Evolutionary conservation across 2,329 filamentous ascomycete genomes (phyloP).

Genomic region (Biscogniauxia marginata): DNA sequence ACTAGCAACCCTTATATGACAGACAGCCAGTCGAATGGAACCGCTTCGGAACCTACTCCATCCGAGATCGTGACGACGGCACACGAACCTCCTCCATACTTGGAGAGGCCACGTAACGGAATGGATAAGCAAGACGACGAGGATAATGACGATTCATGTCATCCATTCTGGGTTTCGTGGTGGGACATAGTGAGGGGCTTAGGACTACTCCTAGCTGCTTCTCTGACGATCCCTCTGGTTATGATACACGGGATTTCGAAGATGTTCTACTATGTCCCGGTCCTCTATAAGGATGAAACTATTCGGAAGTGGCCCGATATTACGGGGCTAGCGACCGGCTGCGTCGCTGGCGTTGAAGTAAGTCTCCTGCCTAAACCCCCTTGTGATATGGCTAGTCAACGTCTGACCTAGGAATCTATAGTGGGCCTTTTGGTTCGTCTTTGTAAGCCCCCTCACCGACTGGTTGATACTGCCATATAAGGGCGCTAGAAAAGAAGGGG

Average conservation of each 20-base stretch:
- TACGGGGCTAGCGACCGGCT: conserved; percentile 15
- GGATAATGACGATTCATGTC: conserved; percentile 12
- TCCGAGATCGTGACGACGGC: background rate
- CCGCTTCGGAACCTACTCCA: background rate
- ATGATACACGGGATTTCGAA: conserved; percentile 18
- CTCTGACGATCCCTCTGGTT: conserved; percentile 15
- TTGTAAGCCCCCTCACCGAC: conserved; percentile 15
- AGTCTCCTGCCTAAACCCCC: background rate
- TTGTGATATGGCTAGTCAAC: background rate
- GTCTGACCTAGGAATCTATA: background rate
- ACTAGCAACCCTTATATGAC: background rate
- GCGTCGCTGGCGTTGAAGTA: conserved; percentile 13
- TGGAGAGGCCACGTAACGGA: conserved; percentile 8
- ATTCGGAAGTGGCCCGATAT: conserved; percentile 19
- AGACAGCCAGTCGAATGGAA: background rate
- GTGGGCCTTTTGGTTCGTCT: conserved; percentile 13
- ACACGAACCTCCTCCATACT: conserved; percentile 8
- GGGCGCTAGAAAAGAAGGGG: conserved; percentile 13
- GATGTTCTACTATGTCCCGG: conserved; percentile 17
- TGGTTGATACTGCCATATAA: conserved; percentile 19
- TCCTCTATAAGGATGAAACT: conserved; percentile 15
- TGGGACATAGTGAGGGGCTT: conserved; percentile 14
- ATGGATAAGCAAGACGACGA: background rate
- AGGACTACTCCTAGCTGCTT: conserved; percentile 8
- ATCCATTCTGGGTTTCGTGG: conserved; percentile 22